A percentile compares a stretch with the other conserved stretches of the same genome.
Evolutionary conservation across 2,329 filamentous ascomycete genomes (phyloP).

Genomic region (Neoscytalidium dimidiatum): DNA sequence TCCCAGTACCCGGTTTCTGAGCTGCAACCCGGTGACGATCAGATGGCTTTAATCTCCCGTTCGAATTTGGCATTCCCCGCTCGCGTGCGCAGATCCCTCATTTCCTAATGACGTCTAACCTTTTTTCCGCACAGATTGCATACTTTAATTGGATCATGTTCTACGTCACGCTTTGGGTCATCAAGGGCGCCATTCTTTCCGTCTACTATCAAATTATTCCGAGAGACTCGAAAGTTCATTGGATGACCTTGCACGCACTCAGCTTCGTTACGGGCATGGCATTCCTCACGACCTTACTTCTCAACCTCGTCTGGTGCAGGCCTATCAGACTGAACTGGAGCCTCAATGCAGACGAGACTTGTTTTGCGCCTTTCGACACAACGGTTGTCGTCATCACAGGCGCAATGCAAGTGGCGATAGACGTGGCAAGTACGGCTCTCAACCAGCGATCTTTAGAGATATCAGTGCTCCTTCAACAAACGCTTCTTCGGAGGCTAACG

Average conservation of each 20-base stretch:
- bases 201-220: slow-evolving; percentile 4
- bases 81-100: neutral
- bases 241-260: neutral
- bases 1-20: neutral
- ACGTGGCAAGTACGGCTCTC: neutral
- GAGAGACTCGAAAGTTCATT: neutral
- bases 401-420: neutral
- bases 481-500: neutral
- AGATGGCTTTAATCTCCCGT: neutral
- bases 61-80: neutral
- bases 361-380: neutral
- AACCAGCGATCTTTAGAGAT: neutral
- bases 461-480: neutral
- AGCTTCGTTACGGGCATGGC: neutral
- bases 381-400: neutral
- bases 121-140: neutral
- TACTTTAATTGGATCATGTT: slow-evolving; percentile 4
- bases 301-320: neutral
- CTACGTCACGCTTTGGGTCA: neutral
- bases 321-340: neutral
- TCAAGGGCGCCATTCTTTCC: neutral
- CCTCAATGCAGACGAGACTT: neutral
- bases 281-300: neutral
- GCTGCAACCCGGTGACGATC: neutral
- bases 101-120: neutral